Evolutionary conservation across 805 yeast species (phyloP).

Genomic region (Lachancea mirantina): DNA sequence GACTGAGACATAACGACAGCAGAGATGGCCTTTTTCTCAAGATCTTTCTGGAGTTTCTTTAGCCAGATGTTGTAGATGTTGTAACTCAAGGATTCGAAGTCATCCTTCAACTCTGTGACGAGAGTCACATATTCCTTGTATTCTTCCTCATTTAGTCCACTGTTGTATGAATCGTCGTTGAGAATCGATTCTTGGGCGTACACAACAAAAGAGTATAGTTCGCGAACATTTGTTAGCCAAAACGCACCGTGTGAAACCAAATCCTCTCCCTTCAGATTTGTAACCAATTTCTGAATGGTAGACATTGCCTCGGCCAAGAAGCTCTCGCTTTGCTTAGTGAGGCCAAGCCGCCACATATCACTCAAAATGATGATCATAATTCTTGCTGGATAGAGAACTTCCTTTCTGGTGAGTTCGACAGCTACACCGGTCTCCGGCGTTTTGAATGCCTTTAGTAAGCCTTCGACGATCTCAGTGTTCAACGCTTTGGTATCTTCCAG

Average conservation of each 20-base stretch:
- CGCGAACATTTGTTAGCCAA: constrained; percentile 96
- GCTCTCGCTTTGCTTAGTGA: constrained; percentile 84
- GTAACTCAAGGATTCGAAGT: constrained; percentile 85
- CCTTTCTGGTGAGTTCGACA: constrained; percentile 75
- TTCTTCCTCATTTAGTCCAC: constrained; percentile 84
- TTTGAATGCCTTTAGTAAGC: constrained; percentile 74
- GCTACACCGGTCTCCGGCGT: constrained; percentile 84
- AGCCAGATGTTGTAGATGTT: constrained; percentile 96
- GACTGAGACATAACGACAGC: constrained; percentile 94
- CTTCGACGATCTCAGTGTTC: constrained; percentile 80
- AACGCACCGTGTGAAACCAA: constrained; percentile 89
- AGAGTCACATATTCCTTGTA: constrained; percentile 82
- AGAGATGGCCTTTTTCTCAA: constrained; percentile 88
- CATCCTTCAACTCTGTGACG: constrained; percentile 87
- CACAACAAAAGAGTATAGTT: constrained; percentile 86
- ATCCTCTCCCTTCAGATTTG: constrained; percentile 75
- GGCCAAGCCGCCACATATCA: constrained; percentile 97
- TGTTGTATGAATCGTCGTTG: constrained; percentile 70
- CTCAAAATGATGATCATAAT: constrained; percentile 84
- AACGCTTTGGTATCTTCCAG: constrained; percentile 64
- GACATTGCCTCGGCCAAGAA: constrained; percentile 84
- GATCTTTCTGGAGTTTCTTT: constrained; percentile 84
- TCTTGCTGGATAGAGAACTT: constrained; percentile 93
- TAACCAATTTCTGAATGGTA: constrained; percentile 78
- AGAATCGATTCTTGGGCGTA: constrained; percentile 90